Conservation (phyloP, 179 eudicot genomes). For the Pouteria campechiana region DNA sequence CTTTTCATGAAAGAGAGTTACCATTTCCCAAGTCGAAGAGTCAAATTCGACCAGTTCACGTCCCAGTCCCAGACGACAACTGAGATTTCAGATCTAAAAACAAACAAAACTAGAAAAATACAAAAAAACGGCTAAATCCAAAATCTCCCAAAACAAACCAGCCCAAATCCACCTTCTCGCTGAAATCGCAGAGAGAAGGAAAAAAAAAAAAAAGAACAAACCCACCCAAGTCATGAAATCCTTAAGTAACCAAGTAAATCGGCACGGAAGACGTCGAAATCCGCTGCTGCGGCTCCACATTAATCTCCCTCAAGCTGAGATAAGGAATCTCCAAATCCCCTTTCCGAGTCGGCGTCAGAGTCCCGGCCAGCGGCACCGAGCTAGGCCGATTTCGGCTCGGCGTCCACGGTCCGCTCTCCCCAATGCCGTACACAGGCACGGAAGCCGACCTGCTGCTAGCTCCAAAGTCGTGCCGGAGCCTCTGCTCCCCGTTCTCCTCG, state of each 20-base stretch:
- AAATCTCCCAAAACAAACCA: too few species aligned
- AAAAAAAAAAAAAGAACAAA: too few species aligned
- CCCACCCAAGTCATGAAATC: constrained; percentile 15
- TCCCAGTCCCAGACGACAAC: too few species aligned
- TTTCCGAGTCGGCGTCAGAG: constrained; percentile 18
- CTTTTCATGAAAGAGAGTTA: too few species aligned
- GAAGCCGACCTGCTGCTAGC: constrained; percentile 28
- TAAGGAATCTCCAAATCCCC: constrained; percentile 54
- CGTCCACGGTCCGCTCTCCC: constrained; percentile 46
- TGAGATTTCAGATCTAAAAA: too few species aligned
- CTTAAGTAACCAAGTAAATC: constrained; percentile 62
- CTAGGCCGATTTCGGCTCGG: constrained; percentile 37
- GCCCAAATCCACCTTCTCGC: too few species aligned
- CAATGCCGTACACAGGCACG: constrained; percentile 56
- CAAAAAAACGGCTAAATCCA: too few species aligned
- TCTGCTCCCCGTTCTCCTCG: neutral
- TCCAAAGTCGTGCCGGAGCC: neutral
- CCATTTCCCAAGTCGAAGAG: too few species aligned
- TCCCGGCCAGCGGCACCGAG: constrained; percentile 39
- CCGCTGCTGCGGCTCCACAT: constrained; percentile 38
- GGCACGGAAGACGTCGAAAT: constrained; percentile 42
- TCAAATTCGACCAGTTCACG: too few species aligned
- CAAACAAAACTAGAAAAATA: too few species aligned
- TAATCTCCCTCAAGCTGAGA: constrained; percentile 53
- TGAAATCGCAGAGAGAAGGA: too few species aligned